These are phyloP conservation scores for Tilletiaria anomala DNA, from an alignment of 1,284 basidiomycete genomes.

Conservation along the genomic window DNA sequence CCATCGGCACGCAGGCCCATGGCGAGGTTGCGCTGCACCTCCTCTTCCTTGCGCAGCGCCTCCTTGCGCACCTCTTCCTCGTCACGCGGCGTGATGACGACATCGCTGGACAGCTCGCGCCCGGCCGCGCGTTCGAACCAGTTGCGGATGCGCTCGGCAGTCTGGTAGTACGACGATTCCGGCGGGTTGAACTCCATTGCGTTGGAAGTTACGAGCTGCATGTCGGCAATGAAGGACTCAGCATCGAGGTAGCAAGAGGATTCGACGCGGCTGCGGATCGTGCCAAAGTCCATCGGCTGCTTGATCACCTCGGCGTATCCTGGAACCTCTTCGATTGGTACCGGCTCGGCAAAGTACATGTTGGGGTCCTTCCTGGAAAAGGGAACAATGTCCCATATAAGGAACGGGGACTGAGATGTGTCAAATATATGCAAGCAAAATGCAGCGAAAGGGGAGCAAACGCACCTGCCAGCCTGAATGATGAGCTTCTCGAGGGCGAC, in stretches of 20 bases:
- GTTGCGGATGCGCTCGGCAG: conserved; percentile 22
- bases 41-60: no score
- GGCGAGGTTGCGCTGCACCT: no score
- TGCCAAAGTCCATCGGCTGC: conserved; percentile 66
- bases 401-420: neutral
- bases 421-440: neutral
- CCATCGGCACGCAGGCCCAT: no score
- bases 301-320: conserved; percentile 57
- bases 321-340: conserved; percentile 52
- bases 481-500: neutral
- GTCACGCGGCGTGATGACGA: no score
- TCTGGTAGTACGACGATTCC: conserved; percentile 26
- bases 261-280: conserved; percentile 47
- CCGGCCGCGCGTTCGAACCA: conserved; percentile 29
- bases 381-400: neutral
- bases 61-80: no score
- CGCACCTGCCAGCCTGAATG: neutral
- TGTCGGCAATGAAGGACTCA: conserved; percentile 23
- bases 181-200: conserved; percentile 34
- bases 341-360: conserved; percentile 63
- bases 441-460: neutral
- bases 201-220: conserved; percentile 28
- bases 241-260: conserved; percentile 16
- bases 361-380: conserved; percentile 61
- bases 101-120: no score